Conservation (phyloP, 2,329 filamentous ascomycete species). For the Penicillium griseofulvum region DNA sequence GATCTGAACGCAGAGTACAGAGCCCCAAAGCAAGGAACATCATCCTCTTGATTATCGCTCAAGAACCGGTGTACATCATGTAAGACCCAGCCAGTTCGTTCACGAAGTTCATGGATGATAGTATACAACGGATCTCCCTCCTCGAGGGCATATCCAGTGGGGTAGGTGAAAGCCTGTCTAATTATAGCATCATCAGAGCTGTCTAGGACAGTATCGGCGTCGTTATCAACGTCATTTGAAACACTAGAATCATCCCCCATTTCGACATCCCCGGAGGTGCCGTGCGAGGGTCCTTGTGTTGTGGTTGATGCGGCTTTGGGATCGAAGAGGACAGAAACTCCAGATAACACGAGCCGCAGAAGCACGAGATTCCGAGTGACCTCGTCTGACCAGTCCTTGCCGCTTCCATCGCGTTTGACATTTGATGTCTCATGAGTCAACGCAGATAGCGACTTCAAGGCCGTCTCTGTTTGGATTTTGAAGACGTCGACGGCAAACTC, state of each 20-base stretch:
- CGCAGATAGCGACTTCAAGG: slow-evolving; percentile 69
- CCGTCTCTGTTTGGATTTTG: slow-evolving; percentile 74
- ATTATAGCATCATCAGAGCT: slow-evolving; percentile 61
- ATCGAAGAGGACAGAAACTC: slow-evolving; percentile 86
- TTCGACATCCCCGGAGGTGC: slow-evolving; percentile 44
- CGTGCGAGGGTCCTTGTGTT: slow-evolving; percentile 36
- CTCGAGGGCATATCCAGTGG: slow-evolving; percentile 78
- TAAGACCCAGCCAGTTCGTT: slow-evolving; percentile 74
- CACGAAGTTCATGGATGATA: slow-evolving; percentile 75
- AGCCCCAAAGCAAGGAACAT: slow-evolving; percentile 91
- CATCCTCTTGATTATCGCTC: slow-evolving; percentile 81
- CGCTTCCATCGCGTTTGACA: slow-evolving; percentile 87
- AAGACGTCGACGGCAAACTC: slow-evolving; percentile 88
- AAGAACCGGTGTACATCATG: slow-evolving; percentile 84
- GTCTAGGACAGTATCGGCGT: slow-evolving; percentile 53
- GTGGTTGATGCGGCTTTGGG: slow-evolving; percentile 66
- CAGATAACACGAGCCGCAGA: slow-evolving; percentile 82
- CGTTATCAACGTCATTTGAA: slow-evolving; percentile 28
- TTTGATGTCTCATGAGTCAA: slow-evolving; percentile 79
- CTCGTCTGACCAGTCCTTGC: slow-evolving; percentile 98
- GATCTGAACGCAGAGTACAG: slow-evolving; percentile 89
- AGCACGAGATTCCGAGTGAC: slow-evolving; percentile 86
- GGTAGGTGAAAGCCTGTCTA: slow-evolving; percentile 82
- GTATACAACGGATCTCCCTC: slow-evolving; percentile 64
- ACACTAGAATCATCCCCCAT: slow-evolving; percentile 46